A percentile compares a stretch with the other conserved stretches of the same genome.
phyloP scores from a whole-genome alignment of 768 basidiomycete genomes.

The Russula earlei region DNA sequence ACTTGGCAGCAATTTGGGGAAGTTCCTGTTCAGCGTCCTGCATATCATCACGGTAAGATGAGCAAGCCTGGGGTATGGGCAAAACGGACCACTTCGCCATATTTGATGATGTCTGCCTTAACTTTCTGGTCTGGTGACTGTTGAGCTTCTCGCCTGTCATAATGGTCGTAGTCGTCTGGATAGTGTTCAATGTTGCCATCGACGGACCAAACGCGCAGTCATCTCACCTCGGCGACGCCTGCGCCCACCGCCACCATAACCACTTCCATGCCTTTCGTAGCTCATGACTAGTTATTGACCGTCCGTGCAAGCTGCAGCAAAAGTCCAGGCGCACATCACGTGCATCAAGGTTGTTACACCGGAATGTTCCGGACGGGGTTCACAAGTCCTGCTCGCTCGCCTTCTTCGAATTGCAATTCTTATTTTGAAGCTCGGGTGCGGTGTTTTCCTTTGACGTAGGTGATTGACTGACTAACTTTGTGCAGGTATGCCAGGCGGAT shows the following conservation, averaged over 20 bases:
- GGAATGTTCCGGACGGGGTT: conserved; percentile 2
- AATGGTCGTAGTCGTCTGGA: conserved; percentile 51
- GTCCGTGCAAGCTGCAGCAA: too few species aligned
- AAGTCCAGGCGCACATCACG: too few species aligned
- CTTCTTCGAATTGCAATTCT: neutral
- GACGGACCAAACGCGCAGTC: neutral
- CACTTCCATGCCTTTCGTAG: conserved; percentile 40
- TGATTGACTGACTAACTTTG: neutral
- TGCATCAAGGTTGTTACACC: neutral
- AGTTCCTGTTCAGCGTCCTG: conserved; percentile 69
- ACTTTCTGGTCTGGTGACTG: conserved; percentile 71
- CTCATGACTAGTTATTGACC: conserved; percentile 41
- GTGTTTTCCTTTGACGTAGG: conserved; percentile 21
- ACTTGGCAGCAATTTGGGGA: conserved; percentile 52
- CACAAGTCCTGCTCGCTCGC: too few species aligned
- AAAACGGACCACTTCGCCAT: conserved; percentile 71
- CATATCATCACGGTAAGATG: neutral
- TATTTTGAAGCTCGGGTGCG: conserved; percentile 9
- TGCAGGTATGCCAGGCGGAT: conserved; percentile 56
- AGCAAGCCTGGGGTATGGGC: neutral
- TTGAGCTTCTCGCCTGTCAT: conserved; percentile 51
- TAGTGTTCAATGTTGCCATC: conserved; percentile 1
- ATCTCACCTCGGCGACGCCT: conserved; percentile 22
- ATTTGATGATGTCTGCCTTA: conserved; percentile 54
- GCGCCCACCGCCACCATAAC: conserved; percentile 24